phyloP scores from a whole-genome alignment of 176 grass and related monocot species.

The Cocos nucifera region DNA sequence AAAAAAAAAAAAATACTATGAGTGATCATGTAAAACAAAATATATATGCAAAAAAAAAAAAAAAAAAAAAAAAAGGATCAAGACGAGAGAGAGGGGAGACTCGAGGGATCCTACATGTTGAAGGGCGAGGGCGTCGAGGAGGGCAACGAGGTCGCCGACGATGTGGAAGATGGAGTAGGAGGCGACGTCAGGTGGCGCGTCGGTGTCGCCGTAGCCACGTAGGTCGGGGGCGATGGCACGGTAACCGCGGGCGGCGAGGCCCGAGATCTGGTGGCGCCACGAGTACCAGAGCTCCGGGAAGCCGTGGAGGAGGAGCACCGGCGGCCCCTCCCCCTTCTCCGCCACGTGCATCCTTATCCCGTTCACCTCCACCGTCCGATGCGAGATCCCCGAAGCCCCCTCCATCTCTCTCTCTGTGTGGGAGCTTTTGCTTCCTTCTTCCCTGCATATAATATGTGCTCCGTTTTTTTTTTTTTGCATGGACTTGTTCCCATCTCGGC shows the following conservation, averaged over 20 bases:
- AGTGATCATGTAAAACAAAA: no score
- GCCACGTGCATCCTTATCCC: conserved; percentile 5
- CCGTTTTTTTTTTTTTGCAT: no score
- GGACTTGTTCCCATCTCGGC: no score
- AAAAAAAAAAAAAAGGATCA: no score
- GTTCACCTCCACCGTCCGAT: conserved; percentile 4
- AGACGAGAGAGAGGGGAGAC: no score
- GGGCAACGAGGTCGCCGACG: conserved; percentile 7
- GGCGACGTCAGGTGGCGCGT: neutral
- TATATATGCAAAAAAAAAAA: no score
- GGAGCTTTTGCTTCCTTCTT: no score
- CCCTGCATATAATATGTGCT: no score
- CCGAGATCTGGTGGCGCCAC: conserved; percentile 10
- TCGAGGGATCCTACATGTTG: neutral
- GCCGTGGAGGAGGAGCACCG: conserved; percentile 8
- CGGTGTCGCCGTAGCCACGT: conserved; percentile 14
- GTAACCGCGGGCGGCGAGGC: conserved; percentile 10
- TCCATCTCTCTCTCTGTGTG: neutral
- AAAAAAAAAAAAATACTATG: no score
- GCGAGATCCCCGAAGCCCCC: neutral
- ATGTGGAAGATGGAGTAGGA: conserved; percentile 8
- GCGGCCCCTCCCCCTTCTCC: conserved; percentile 3
- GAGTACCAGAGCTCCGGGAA: conserved; percentile 20
- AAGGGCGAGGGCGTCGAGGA: conserved; percentile 10
- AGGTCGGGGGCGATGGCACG: conserved; percentile 5